These are phyloP conservation scores for Kandelia obovata DNA, from an alignment of 345 rosid species.

Conservation along the genomic window DNA sequence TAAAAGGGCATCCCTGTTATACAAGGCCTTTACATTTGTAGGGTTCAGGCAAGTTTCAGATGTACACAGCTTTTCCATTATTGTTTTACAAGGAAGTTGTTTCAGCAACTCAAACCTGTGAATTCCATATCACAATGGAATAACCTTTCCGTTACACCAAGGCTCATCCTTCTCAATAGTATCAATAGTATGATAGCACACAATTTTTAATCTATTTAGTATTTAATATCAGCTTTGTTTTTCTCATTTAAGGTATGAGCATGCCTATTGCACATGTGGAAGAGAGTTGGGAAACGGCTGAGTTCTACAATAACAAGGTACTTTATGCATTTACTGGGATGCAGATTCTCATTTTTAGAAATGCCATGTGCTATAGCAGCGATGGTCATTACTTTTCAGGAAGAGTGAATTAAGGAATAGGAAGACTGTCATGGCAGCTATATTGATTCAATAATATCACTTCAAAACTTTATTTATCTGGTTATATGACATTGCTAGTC, in stretches of 20 bases:
- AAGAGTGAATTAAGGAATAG: background rate
- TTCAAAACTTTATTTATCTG: background rate
- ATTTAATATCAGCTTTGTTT: slow-evolving; percentile 11
- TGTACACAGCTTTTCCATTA: too few species aligned
- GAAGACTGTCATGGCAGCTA: background rate
- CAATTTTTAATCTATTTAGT: background rate
- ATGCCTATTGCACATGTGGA: slow-evolving; percentile 98
- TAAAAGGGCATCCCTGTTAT: too few species aligned
- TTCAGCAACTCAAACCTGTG: too few species aligned
- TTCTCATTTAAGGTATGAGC: slow-evolving; percentile 70
- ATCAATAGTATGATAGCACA: slow-evolving; percentile 1
- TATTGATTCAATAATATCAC: background rate
- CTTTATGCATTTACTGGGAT: slow-evolving; percentile 5
- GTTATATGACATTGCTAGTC: background rate
- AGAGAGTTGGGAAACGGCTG: slow-evolving; percentile 99
- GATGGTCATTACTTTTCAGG: background rate
- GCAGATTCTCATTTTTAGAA: background rate
- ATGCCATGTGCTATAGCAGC: background rate
- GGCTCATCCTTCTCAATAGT: too few species aligned
- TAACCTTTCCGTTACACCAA: too few species aligned
- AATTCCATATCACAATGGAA: too few species aligned
- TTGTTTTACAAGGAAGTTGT: too few species aligned
- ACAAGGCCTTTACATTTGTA: too few species aligned
- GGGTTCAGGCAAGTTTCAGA: too few species aligned
- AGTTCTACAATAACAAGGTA: slow-evolving; percentile 98